Evolutionary conservation across 2,329 filamentous ascomycete species (phyloP), one percentile per base, ranked within the genome.

Genomic region (Mariannaea elegans): DNA sequence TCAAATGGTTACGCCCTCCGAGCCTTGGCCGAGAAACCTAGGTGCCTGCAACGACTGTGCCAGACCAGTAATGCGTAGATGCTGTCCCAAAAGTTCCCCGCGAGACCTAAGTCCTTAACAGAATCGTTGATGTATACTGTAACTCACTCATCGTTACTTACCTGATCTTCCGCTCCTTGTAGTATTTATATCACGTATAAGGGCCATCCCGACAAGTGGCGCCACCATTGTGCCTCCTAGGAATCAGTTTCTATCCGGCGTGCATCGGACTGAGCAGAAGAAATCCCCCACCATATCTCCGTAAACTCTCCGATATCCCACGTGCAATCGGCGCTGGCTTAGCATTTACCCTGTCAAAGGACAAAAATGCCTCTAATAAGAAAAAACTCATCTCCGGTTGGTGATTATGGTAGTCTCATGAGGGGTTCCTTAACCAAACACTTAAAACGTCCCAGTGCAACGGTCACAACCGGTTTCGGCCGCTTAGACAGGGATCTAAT

Each of bases 401-500:
- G 6, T 9, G 24, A 27, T 27, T 27, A 27, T 9, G 24, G 16
- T 19, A 41, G 10, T 10, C 12, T 13, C 38, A 19, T 21, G 38
- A 19, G 16, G 34, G 41, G 16, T 12, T 34, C 9, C 14, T 29
- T 24, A 19, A 42, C 23, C 49, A n/a, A 34, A 34, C 58, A 59
- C 34, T 55, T 34, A 52, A 23, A 44, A 24, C 7, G 19, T 18
- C 18, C 18, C 19, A 42, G 36, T 53, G 24, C 39, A 42, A 50
- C 52, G 36, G 49, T 34, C 51, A 55, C 16, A 44, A 44, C 54
- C 68, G 60, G 63, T 63, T 65, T 65, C 56, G 56, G 57, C 56
- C 63, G 58, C 56, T 42, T 27, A 57, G 23, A 41, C 59, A 56
- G 53, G 59, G 66, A 75, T 76, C 73, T 76, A 74, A 76, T 76